phyloP scores from a whole-genome alignment of 345 rosid genomes.

The Eucalyptus melliodora region DNA sequence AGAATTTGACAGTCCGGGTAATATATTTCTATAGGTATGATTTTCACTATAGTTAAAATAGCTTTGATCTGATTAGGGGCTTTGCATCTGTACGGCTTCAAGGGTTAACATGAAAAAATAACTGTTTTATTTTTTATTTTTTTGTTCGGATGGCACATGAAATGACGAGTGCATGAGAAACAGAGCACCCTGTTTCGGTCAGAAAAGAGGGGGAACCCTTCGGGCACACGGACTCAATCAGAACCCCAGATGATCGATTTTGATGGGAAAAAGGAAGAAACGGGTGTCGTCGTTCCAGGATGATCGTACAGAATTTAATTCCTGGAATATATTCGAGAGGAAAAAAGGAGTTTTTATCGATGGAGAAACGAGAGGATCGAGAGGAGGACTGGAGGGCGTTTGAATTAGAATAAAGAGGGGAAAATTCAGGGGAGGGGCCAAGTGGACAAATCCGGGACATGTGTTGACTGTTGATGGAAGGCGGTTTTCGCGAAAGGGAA shows the following conservation, averaged over 20 bases:
- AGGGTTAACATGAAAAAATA: background rate
- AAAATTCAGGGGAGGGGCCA: background rate
- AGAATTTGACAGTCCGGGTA: background rate
- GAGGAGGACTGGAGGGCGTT: background rate
- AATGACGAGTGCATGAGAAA: background rate
- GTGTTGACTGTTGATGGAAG: background rate
- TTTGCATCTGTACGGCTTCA: background rate
- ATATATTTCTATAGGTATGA: background rate
- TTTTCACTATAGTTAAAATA: background rate
- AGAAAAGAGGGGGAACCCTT: background rate
- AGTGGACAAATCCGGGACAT: background rate
- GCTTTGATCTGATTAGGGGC: background rate
- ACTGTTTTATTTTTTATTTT: no score
- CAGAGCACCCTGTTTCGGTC: background rate
- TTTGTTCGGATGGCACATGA: background rate
- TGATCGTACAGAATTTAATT: background rate
- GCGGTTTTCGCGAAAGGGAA: conserved; percentile 16
- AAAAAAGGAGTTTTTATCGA: background rate
- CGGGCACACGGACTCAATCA: background rate
- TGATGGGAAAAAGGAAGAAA: background rate
- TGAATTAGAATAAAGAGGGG: background rate
- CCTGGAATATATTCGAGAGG: background rate
- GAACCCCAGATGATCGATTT: background rate
- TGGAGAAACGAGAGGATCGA: background rate
- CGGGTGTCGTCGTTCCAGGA: background rate